These are phyloP conservation scores for Ophiostoma sp. DNA, from an alignment of 2,329 filamentous ascomycete genomes.

Conservation along the genomic window DNA sequence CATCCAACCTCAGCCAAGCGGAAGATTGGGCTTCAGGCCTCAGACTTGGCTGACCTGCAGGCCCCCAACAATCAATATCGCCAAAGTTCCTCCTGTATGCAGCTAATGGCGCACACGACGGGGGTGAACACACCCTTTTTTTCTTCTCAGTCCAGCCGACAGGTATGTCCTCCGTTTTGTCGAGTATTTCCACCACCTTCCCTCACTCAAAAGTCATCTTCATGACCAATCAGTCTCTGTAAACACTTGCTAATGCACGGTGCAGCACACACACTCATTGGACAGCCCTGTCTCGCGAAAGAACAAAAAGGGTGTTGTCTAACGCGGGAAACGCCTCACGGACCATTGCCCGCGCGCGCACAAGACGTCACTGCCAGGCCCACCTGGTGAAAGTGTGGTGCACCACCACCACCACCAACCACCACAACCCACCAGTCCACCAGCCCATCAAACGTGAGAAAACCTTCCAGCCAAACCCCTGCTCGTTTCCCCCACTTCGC, in stretches of 20 bases:
- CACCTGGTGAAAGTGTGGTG: neutral
- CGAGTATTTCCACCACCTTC: neutral
- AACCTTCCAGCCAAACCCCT: neutral
- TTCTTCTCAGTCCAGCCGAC: neutral
- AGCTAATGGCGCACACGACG: conserved; percentile 10
- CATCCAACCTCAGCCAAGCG: neutral
- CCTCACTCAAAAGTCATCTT: too few species aligned
- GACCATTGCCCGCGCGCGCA: neutral
- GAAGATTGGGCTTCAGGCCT: neutral
- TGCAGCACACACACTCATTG: neutral
- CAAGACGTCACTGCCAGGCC: conserved; percentile 9
- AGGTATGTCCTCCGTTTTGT: too few species aligned
- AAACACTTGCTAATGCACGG: neutral
- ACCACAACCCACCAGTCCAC: neutral
- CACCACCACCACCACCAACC: neutral
- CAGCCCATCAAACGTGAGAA: neutral
- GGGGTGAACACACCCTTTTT: neutral
- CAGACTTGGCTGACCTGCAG: conserved; percentile 8
- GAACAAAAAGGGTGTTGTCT: neutral
- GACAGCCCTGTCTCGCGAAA: conserved; percentile 3
- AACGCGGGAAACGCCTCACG: neutral
- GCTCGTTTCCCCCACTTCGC: neutral
- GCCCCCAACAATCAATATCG: neutral
- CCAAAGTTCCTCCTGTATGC: neutral
- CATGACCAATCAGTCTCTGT: conserved; percentile 11